Conservation (phyloP, 2,329 filamentous ascomycete species). For the Botrytis cinerea region DNA sequence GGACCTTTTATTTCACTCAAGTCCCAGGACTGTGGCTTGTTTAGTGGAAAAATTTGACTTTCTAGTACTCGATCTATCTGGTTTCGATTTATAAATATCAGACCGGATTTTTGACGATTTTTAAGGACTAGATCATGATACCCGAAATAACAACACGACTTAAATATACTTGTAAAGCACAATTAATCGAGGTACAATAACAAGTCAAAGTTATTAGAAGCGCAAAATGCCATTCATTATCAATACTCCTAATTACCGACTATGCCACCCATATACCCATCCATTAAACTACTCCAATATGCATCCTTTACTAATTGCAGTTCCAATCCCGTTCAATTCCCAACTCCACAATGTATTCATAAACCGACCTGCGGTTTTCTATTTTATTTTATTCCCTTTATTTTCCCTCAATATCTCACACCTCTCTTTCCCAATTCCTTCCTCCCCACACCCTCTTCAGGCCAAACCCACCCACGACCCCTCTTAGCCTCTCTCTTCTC, state of each 20-base stretch:
- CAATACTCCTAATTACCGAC: neutral
- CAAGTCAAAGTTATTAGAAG: neutral
- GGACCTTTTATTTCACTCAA: no score
- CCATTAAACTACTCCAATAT: neutral
- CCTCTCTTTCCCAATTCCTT: conserved; percentile 71
- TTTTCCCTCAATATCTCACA: conserved; percentile 51
- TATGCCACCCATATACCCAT: neutral
- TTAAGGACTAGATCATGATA: no score
- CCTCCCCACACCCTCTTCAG: conserved; percentile 70
- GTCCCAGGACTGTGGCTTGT: no score
- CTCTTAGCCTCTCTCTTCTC: conserved; percentile 79
- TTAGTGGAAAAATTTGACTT: no score
- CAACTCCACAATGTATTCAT: conserved; percentile 2
- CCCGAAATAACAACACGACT: no score
- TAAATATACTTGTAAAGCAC: no score
- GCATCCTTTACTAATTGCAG: neutral
- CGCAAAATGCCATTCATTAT: neutral
- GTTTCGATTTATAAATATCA: no score
- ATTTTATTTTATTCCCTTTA: neutral
- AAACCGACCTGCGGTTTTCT: neutral
- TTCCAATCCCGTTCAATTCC: neutral
- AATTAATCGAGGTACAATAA: neutral
- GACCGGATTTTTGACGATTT: no score
- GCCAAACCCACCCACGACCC: conserved; percentile 72
- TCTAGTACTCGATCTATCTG: no score